Percentiles rank a stretch among this genome's conserved stretches.
Conservation (phyloP, 805 yeast genomes). For the Candida succiphila region DNA sequence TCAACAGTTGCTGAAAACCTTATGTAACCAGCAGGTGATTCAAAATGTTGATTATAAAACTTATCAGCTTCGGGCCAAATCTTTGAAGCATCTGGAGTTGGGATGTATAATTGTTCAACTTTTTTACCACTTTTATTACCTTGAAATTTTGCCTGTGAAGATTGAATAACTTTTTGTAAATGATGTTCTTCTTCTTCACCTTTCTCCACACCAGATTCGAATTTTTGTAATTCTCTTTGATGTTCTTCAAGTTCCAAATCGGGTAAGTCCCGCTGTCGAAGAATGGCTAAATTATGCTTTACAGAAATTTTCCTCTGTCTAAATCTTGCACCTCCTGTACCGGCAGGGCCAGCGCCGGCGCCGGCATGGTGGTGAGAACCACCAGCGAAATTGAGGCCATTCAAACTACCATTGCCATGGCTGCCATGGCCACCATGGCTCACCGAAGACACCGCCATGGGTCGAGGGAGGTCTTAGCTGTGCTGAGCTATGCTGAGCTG, state of each 20-base stretch:
- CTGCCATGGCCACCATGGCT: too few species aligned
- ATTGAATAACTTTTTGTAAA: constrained; percentile 82
- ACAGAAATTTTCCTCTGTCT: constrained; percentile 93
- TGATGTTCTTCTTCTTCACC: constrained; percentile 97
- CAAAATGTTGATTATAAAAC: constrained; percentile 59
- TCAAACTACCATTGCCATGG: too few species aligned
- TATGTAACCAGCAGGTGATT: constrained; percentile 70
- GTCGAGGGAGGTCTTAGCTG: too few species aligned
- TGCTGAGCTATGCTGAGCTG: too few species aligned
- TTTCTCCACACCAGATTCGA: constrained; percentile 97
- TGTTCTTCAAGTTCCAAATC: constrained; percentile 68
- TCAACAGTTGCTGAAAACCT: constrained; percentile 94
- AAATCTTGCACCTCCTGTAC: constrained; percentile 56
- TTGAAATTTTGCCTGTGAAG: constrained; percentile 58
- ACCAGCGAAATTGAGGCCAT: too few species aligned
- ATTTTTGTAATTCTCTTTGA: constrained; percentile 78
- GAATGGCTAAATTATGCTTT: constrained; percentile 73
- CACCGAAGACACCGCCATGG: too few species aligned
- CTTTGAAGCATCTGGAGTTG: constrained; percentile 91
- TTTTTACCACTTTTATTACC: constrained; percentile 26
- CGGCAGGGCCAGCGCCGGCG: constrained; percentile 13
- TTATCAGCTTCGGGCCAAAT: constrained; percentile 70
- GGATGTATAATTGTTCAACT: constrained; percentile 64
- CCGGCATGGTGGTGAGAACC: too few species aligned
- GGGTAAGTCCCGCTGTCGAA: constrained; percentile 72